Conservation (phyloP, 2,329 filamentous ascomycete species). For the Neospermospora avenae region DNA sequence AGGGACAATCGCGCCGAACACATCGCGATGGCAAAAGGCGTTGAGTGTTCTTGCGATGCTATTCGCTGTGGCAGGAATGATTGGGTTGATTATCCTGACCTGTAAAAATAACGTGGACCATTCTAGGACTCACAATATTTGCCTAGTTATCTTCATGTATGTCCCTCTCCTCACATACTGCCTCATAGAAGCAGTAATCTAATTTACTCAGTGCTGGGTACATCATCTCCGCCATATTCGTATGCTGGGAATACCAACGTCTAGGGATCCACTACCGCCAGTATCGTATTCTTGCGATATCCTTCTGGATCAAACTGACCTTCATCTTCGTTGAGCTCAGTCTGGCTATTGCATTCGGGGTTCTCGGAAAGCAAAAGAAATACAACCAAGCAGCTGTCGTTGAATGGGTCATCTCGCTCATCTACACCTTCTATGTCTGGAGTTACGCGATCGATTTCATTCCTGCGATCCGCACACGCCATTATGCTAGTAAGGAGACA, state of each 20-base stretch:
- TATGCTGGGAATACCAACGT: slow-evolving; percentile 84
- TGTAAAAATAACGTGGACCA: slow-evolving; percentile 76
- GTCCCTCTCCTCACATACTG: not conserved
- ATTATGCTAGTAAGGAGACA: slow-evolving; percentile 13
- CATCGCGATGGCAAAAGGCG: slow-evolving; percentile 57
- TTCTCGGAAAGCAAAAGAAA: slow-evolving; percentile 46
- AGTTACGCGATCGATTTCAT: slow-evolving; percentile 84
- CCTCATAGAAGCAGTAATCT: not conserved
- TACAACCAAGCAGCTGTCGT: slow-evolving; percentile 70
- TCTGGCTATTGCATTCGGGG: slow-evolving; percentile 71
- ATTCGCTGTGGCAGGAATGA: slow-evolving; percentile 69
- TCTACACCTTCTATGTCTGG: slow-evolving; percentile 84
- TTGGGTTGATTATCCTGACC: slow-evolving; percentile 74
- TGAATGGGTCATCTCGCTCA: slow-evolving; percentile 73
- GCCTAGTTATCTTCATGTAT: slow-evolving; percentile 67
- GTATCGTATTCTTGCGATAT: slow-evolving; percentile 66
- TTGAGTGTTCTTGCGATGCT: slow-evolving; percentile 59
- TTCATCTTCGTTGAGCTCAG: slow-evolving; percentile 78
- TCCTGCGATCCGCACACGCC: slow-evolving; percentile 51
- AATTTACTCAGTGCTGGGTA: slow-evolving; percentile 58
- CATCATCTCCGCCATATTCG: slow-evolving; percentile 77
- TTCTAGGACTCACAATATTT: slow-evolving; percentile 64
- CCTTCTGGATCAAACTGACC: slow-evolving; percentile 79
- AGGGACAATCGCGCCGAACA: slow-evolving; percentile 73
- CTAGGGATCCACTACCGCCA: slow-evolving; percentile 78